Base-by-base conservation (phyloP, 2,329 filamentous ascomycete species). In the Nothomitra cinnamomea region DNA sequence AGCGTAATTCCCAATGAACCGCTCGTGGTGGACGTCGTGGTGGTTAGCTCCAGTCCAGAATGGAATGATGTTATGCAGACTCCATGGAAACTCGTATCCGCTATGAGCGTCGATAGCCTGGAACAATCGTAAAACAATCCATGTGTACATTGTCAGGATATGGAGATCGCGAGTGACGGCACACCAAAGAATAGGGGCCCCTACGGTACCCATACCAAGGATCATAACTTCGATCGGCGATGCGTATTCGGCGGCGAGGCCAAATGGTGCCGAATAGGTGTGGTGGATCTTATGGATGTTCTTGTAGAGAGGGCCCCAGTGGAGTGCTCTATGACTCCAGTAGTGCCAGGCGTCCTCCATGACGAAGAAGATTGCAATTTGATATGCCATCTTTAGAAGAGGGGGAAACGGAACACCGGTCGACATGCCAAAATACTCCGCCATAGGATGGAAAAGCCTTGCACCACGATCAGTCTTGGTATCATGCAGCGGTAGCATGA, bases 321-420 rank as follows among this genome's bases (percentile, higher is more conserved):
- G 92, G 71, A 98, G 80, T 43, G 78, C 79, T 61, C 92, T 87
- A 72, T 98, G 92, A 60, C 80, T 81, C 82, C 89, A 96, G 77
- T 98, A 98, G 71, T 98, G 92, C 92, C 92, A 98, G 60, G 90
- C 74, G 69, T 98, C 92, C 70, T 98, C 92, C 64, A 95, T 71
- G 56, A 96, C 78, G 71, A 98, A 98, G 77, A 96, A 94, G 66
- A 96, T 76, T 57, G 82, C 78, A 60, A 98, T 90, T 64, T 98
- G 92, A 66, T 85, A 80, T 59, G 83, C 84, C 76, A 98, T 96
- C 64, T 82, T 95, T 71, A 77, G 84, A 60, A 83, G 63, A 12
- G 84, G 74, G 35, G 92, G 92, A 74, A 98, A 98, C 8, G 90
- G 92, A 50, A 95, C 86, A 57, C 80, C 79, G 59, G 86, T 95